A percentile compares a stretch with the other conserved stretches of the same genome.
These are phyloP conservation scores for Metschnikowia similis DNA, from an alignment of 805 yeast species.

Conservation along the genomic window DNA sequence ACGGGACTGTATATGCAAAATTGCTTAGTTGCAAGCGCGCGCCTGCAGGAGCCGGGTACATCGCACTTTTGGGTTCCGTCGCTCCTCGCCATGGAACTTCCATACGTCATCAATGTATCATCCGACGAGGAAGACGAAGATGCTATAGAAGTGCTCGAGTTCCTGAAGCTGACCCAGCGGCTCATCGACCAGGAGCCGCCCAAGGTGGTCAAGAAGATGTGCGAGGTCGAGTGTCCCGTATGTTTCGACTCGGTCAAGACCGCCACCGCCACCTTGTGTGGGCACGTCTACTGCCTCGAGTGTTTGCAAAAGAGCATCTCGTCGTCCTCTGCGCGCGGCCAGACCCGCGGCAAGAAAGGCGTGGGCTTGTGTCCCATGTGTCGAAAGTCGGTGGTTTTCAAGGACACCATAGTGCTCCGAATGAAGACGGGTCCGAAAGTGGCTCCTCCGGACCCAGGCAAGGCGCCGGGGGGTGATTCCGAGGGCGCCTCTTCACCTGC, in stretches of 20 bases:
- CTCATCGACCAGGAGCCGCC: slow-evolving; percentile 25
- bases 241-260: slow-evolving; percentile 38
- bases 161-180: slow-evolving; percentile 32
- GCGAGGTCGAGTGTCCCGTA: slow-evolving; percentile 40
- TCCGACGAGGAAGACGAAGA: slow-evolving; percentile 26
- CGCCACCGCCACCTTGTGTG: slow-evolving; percentile 42
- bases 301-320: slow-evolving; percentile 40
- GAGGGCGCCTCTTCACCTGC: not conserved
- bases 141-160: slow-evolving; percentile 36
- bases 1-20: not conserved
- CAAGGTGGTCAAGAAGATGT: slow-evolving; percentile 27
- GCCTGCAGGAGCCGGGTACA: not conserved
- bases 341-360: slow-evolving; percentile 33
- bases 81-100: slow-evolving; percentile 5
- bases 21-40: not conserved
- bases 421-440: slow-evolving; percentile 12
- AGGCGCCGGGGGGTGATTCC: not conserved
- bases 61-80: not conserved
- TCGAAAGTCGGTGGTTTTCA: slow-evolving; percentile 35
- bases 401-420: slow-evolving; percentile 26
- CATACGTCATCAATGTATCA: slow-evolving; percentile 15
- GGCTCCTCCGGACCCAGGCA: slow-evolving; percentile 8
- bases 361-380: slow-evolving; percentile 43
- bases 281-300: slow-evolving; percentile 41
- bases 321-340: slow-evolving; percentile 41